Conservation (phyloP, 352 stramenopile species). For the Phytophthora cactorum region DNA sequence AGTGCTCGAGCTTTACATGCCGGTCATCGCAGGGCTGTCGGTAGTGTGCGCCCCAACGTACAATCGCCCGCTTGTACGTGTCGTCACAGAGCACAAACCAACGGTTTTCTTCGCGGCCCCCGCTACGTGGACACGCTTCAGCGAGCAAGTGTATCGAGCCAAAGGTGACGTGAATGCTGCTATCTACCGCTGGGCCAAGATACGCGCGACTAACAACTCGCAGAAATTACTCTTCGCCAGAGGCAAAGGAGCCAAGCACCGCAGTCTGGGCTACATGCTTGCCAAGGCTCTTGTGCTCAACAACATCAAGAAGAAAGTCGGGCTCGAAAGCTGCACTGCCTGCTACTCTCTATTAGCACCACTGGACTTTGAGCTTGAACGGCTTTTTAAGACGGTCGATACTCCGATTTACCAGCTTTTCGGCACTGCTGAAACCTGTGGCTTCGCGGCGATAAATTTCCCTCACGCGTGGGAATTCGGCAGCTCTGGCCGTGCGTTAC, state of each 20-base stretch:
- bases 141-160: conserved; percentile 67
- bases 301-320: conserved; percentile 81
- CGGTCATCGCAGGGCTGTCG: conserved; percentile 60
- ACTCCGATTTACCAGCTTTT: conserved; percentile 84
- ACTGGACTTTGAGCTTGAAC: conserved; percentile 81
- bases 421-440: conserved; percentile 67
- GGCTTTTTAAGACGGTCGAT: conserved; percentile 85
- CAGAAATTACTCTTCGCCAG: conserved; percentile 72
- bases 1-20: conserved; percentile 80
- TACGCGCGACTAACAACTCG: conserved; percentile 77
- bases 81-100: conserved; percentile 60
- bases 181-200: conserved; percentile 83
- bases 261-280: conserved; percentile 78
- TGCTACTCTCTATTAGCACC: conserved; percentile 83
- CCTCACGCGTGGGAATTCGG: conserved; percentile 79
- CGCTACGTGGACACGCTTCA: conserved; percentile 74
- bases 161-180: conserved; percentile 79
- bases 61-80: conserved; percentile 47
- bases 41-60: conserved; percentile 71
- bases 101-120: conserved; percentile 85
- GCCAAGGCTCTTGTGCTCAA: conserved; percentile 82
- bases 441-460: conserved; percentile 78
- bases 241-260: conserved; percentile 44
- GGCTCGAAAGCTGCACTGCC: conserved; percentile 70
- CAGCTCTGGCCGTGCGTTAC: conserved; percentile 63